These are phyloP conservation scores for Aspergillus bombycis DNA, from an alignment of 2,329 filamentous ascomycete genomes.

Conservation along the genomic window DNA sequence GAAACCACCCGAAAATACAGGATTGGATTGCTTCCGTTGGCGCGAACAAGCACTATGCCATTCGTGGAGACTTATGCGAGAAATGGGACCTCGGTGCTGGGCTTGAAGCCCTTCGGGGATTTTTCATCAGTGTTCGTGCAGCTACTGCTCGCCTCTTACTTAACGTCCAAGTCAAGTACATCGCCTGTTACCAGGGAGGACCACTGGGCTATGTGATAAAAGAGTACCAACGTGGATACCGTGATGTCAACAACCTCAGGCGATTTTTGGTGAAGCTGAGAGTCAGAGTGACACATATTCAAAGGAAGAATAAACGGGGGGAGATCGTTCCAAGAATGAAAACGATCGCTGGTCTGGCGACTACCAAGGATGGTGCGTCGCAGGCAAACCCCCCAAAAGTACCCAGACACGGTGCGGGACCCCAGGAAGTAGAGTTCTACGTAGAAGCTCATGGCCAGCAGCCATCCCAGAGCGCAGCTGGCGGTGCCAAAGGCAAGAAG, in stretches of 20 bases:
- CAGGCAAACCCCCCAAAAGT: constrained; percentile 42
- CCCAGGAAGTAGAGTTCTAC: constrained; percentile 61
- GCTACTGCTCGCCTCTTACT: constrained; percentile 61
- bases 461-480: constrained; percentile 7
- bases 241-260: constrained; percentile 27
- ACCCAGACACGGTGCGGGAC: constrained; percentile 47
- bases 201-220: constrained; percentile 44
- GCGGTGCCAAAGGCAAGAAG: constrained; percentile 20
- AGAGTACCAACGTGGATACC: constrained; percentile 30
- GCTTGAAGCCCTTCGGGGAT: constrained; percentile 62
- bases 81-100: constrained; percentile 51
- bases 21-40: constrained; percentile 50
- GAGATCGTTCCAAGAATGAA: constrained; percentile 44
- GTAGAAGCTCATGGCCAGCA: constrained; percentile 34
- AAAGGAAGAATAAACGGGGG: constrained; percentile 39
- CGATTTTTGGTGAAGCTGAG: constrained; percentile 46
- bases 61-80: constrained; percentile 38
- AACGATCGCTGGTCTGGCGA: constrained; percentile 52
- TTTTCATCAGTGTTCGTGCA: constrained; percentile 64
- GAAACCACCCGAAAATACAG: constrained; percentile 50
- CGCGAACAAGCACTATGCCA: constrained; percentile 57
- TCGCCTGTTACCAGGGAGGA: constrained; percentile 59
- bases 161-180: constrained; percentile 65
- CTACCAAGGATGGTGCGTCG: constrained; percentile 38
- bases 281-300: constrained; percentile 46